A percentile compares a stretch with the other conserved stretches of the same genome.
Conservation (phyloP, 2,329 filamentous ascomycete genomes). For the Paramyrothecium roridum region DNA sequence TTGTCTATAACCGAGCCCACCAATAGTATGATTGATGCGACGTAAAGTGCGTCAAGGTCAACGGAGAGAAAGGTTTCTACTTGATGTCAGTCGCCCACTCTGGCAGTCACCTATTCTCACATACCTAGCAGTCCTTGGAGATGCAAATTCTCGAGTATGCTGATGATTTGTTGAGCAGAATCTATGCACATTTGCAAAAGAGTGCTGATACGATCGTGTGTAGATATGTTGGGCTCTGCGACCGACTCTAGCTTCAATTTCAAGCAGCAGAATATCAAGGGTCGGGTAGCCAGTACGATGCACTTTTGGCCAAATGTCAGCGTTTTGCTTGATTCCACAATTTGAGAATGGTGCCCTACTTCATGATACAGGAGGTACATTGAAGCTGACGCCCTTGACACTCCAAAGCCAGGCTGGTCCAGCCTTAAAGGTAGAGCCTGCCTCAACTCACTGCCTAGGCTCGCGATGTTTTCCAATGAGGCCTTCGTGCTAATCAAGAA, state of each 20-base stretch:
- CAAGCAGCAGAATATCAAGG: conserved; percentile 17
- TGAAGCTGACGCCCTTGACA: no score
- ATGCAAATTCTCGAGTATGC: conserved; percentile 35
- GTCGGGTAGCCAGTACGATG: conserved; percentile 18
- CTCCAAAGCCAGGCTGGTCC: no score
- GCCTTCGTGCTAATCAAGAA: no score
- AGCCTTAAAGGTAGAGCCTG: no score
- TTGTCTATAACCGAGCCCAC: conserved; percentile 28
- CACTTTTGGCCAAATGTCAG: conserved; percentile 4
- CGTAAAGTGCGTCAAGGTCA: conserved; percentile 38
- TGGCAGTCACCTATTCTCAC: background rate
- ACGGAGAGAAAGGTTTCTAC: conserved; percentile 41
- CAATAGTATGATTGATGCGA: conserved; percentile 33
- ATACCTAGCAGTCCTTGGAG: conserved; percentile 39
- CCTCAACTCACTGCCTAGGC: no score
- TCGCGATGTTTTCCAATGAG: no score
- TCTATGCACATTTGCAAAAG: conserved; percentile 16
- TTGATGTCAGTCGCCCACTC: background rate
- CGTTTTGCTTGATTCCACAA: no score
- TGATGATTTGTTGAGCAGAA: conserved; percentile 15
- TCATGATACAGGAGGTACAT: no score
- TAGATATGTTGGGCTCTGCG: no score
- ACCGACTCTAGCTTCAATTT: conserved; percentile 14
- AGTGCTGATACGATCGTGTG: background rate
- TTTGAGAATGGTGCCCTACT: no score